Evolutionary conservation across 331 rosid species (phyloP), one percentile per base, ranked within the genome.

Genomic region (Phaseolus coccineus): DNA sequence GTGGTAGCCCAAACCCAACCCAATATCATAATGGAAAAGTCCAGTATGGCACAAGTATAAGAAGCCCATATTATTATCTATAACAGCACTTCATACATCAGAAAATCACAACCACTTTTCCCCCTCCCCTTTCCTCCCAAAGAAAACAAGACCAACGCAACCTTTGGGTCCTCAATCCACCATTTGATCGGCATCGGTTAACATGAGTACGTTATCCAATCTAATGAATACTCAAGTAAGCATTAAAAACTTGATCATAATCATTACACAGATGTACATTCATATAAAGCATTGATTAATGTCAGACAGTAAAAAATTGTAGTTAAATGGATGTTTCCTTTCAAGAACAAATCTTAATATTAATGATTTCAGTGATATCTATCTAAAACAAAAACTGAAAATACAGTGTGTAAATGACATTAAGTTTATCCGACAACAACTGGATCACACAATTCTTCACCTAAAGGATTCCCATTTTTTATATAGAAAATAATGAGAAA

Each of bases 1-100:
- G 24, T 57, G 57, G 70, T 35, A 12, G 35, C 63, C 72, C 53
- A 48, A 73, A 76, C 52, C 61, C 73, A 76, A 37, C 51, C 35
- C 19, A 8, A 2, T 35, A 19, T 44, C 24, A 10, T 22, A 19
- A 39, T 5, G 5, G 3, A 73, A 73, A 55, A 55, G 3, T 24
- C 19, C 53, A 55, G 3, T 22, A 15, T 11, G 52, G 35, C 33
- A 37, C 14, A 39, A 37, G 8, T 19, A 37, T 15, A 11, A 74
- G 16, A 59, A 74, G 2, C 1, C 30, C 65, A 53, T 55, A 33
- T 71, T 28, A 52, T 31, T 31, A 28, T 51, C 33, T 71, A n/a
- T 11, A 52, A 19, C 19, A 71, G 64, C 63, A 31, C 12, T 31
- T 19, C 39, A 33, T 71, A 11, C 6, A 71, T 71, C 64, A 16